Evolutionary conservation across 768 basidiomycete species (phyloP).

Genomic region (Dacryopinax spathularia): DNA sequence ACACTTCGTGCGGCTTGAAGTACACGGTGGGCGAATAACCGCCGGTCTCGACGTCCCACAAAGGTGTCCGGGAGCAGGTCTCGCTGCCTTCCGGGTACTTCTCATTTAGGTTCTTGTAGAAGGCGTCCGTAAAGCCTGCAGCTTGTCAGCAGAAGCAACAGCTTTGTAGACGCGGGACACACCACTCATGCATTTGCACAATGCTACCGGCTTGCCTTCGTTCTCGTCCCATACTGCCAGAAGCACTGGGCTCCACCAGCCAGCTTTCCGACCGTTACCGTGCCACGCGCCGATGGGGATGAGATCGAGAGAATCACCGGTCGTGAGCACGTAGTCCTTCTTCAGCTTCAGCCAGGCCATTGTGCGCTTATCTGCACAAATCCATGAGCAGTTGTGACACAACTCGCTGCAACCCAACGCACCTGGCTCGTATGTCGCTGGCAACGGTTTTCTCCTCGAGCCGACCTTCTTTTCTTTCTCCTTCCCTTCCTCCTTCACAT

Average conservation of each 20-base stretch:
- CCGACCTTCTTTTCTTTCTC: slow-evolving; percentile 12
- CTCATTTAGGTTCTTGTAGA: slow-evolving; percentile 56
- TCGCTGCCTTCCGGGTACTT: slow-evolving; percentile 50
- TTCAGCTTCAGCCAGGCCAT: slow-evolving; percentile 85
- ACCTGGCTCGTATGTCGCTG: slow-evolving; percentile 76
- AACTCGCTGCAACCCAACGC: slow-evolving; percentile 12
- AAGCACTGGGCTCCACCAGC: slow-evolving; percentile 86
- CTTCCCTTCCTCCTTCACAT: slow-evolving; percentile 20
- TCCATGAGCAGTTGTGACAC: too few species aligned
- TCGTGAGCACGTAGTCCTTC: slow-evolving; percentile 76
- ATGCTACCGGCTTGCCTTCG: slow-evolving; percentile 49
- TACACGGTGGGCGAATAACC: slow-evolving; percentile 52
- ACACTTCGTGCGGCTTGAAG: slow-evolving; percentile 61
- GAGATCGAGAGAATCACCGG: slow-evolving; percentile 30
- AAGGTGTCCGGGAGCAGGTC: slow-evolving; percentile 36
- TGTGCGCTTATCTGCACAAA: slow-evolving; percentile 54
- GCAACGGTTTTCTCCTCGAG: slow-evolving; percentile 48
- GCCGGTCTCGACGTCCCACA: slow-evolving; percentile 51
- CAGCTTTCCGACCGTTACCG: slow-evolving; percentile 75
- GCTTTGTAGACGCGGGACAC: slow-evolving; percentile 13
- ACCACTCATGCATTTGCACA: slow-evolving; percentile 88
- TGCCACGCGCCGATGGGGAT: slow-evolving; percentile 58
- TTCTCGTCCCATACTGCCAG: slow-evolving; percentile 59
- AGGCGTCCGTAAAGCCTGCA: slow-evolving; percentile 67
- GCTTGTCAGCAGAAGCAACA: not conserved